Percentiles rank a stretch among this genome's conserved stretches.
Conservation (phyloP, 495 filamentous ascomycete species). For the Tuber indicum region DNA sequence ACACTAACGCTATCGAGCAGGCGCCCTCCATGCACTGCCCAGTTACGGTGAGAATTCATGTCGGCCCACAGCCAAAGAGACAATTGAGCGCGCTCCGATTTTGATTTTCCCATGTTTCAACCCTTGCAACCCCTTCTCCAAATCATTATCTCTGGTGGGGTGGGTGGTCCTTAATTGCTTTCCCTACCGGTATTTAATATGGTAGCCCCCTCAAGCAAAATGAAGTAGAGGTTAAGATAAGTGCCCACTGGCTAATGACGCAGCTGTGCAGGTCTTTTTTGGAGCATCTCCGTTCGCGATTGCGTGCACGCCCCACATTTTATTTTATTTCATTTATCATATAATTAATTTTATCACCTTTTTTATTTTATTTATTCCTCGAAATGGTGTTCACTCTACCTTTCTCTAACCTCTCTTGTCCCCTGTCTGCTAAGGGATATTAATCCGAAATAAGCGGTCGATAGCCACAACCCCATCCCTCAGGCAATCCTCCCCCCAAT, state of each 20-base stretch:
- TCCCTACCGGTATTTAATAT: not conserved
- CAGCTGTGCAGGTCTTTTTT: conserved; percentile 18
- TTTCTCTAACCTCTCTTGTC: not conserved
- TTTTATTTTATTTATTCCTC: not conserved
- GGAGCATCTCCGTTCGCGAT: conserved; percentile 17
- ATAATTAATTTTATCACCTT: not conserved
- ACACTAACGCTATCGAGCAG: conserved; percentile 15
- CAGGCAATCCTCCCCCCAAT: conserved; percentile 3
- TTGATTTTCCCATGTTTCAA: conserved; percentile 6
- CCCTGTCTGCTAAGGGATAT: conserved; percentile 25
- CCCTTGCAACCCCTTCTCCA: conserved; percentile 5
- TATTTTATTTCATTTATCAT: conserved; percentile 6
- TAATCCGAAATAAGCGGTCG: conserved; percentile 19
- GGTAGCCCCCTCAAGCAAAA: not conserved
- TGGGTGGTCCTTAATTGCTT: conserved; percentile 1
- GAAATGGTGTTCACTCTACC: not conserved
- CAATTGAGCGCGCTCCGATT: conserved; percentile 7
- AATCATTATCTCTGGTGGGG: conserved; percentile 11
- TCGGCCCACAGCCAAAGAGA: conserved; percentile 11
- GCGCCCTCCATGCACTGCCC: not conserved
- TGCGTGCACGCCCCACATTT: conserved; percentile 30
- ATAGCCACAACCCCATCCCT: conserved; percentile 13
- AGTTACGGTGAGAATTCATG: conserved; percentile 15
- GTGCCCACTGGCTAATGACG: conserved; percentile 16
- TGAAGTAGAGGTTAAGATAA: not conserved